A percentile compares a stretch with the other conserved stretches of the same genome.
Conservation (phyloP, 129 eudicot species). For the Tanacetum coccineum region DNA sequence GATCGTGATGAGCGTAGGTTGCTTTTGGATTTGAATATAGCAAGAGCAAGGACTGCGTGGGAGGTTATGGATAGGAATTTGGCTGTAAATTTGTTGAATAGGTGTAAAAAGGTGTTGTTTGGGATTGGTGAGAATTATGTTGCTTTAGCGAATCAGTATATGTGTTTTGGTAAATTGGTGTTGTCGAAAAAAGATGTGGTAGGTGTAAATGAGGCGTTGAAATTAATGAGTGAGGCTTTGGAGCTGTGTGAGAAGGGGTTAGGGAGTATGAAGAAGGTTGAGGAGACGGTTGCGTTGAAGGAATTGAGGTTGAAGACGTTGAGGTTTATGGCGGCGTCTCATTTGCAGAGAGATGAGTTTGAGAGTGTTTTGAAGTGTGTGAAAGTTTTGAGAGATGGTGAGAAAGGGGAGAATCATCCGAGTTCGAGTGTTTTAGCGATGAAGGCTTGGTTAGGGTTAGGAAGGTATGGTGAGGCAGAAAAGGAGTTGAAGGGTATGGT, state of each 20-base stretch:
- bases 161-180: conserved; percentile 57
- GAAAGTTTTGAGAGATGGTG: conserved; percentile 74
- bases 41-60: conserved; percentile 79
- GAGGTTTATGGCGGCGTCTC: conserved; percentile 84
- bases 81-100: conserved; percentile 57
- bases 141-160: conserved; percentile 63
- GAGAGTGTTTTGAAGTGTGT: conserved; percentile 93
- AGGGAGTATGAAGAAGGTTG: conserved; percentile 60
- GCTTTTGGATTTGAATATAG: conserved; percentile 58
- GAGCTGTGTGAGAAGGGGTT: conserved; percentile 86
- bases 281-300: conserved; percentile 66
- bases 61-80: conserved; percentile 58
- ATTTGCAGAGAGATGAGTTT: conserved; percentile 83
- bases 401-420: conserved; percentile 76
- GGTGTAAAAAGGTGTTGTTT: conserved; percentile 54
- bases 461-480: conserved; percentile 80
- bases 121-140: conserved; percentile 50
- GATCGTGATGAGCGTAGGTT: conserved; percentile 66
- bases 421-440: conserved; percentile 91
- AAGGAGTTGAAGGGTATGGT: conserved; percentile 89
- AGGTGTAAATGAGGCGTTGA: conserved; percentile 61
- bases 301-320: conserved; percentile 63
- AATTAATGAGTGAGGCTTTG: conserved; percentile 80
- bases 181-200: conserved; percentile 40
- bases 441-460: conserved; percentile 98